phyloP scores from a whole-genome alignment of 768 basidiomycete species.

The Suillus subalutaceus region DNA sequence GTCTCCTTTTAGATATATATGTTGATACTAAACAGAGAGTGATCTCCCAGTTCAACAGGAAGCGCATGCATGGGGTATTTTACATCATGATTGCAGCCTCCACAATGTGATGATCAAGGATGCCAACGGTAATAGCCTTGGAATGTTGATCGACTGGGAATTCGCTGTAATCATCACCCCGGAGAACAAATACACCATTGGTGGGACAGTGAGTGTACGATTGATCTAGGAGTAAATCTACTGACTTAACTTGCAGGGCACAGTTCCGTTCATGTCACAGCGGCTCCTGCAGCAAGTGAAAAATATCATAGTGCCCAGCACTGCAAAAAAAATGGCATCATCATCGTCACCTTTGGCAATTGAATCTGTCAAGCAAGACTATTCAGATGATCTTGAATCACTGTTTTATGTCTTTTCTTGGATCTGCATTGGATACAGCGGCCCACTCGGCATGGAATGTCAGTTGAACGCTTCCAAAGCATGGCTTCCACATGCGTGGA shows the following conservation, averaged over 20 bases:
- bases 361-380: neutral
- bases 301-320: neutral
- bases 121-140: neutral
- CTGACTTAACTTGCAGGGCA: neutral
- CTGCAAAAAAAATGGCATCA: neutral
- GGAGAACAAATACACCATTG: neutral
- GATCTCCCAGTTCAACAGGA: neutral
- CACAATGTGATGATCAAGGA: neutral
- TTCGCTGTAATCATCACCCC: neutral
- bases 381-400: constrained; percentile 2
- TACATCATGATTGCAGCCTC: neutral
- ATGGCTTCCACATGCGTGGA: neutral
- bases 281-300: neutral
- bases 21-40: neutral
- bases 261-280: neutral
- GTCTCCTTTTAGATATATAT: too few relatives aligned
- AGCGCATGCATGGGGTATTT: neutral
- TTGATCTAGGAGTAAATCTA: neutral
- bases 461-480: neutral
- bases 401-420: constrained; percentile 3
- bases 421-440: neutral
- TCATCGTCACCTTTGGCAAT: neutral
- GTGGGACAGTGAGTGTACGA: neutral
- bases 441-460: neutral
- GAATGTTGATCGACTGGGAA: neutral